Conservation (phyloP, 2,329 filamentous ascomycete species). For the Apiospora hydei region DNA sequence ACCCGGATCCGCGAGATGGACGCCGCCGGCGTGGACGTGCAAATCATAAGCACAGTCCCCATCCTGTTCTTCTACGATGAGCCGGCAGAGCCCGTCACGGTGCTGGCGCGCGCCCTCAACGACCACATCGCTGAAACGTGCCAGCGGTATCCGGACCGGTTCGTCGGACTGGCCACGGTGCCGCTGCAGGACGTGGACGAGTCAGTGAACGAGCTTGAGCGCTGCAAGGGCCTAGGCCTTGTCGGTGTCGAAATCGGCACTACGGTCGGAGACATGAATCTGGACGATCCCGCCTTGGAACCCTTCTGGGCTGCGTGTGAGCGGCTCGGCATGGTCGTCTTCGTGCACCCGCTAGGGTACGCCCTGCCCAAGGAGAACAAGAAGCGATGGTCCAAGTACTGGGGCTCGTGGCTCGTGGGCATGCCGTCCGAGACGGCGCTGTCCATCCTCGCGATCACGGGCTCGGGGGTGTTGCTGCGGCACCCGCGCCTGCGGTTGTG, state of each 20-base stretch:
- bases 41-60: constrained; percentile 46
- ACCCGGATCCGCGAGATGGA: constrained; percentile 44
- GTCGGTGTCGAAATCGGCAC: constrained; percentile 45
- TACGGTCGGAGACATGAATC: constrained; percentile 40
- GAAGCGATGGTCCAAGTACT: constrained; percentile 43
- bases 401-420: constrained; percentile 45
- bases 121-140: constrained; percentile 42
- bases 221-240: constrained; percentile 36
- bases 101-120: constrained; percentile 43
- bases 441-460: constrained; percentile 42
- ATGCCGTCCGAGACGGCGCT: constrained; percentile 47
- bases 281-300: constrained; percentile 40
- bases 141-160: constrained; percentile 35
- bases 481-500: constrained; percentile 42
- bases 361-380: constrained; percentile 42
- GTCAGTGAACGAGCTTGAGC: constrained; percentile 40
- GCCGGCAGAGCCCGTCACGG: constrained; percentile 36
- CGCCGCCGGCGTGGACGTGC: constrained; percentile 44
- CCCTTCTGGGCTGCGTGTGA: constrained; percentile 44
- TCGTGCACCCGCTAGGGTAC: constrained; percentile 46
- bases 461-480: constrained; percentile 40
- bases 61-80: constrained; percentile 48
- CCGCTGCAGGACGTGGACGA: constrained; percentile 41
- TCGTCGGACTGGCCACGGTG: constrained; percentile 44
- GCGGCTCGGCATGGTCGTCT: constrained; percentile 41